Evolutionary conservation across 192 early-diverging fungal species (phyloP).

Genomic region (Endogone sp.): DNA sequence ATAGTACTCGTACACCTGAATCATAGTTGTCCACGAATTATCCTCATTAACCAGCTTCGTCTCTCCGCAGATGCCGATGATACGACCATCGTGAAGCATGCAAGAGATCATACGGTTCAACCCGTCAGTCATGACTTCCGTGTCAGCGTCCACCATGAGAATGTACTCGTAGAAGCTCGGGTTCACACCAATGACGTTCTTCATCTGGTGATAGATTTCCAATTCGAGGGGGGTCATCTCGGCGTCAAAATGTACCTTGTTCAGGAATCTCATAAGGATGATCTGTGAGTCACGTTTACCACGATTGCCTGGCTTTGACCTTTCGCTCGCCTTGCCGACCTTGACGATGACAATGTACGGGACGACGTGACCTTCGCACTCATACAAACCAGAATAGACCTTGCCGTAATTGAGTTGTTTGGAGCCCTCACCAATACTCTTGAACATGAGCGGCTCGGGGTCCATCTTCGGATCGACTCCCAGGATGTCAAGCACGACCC

Average conservation of each 20-base stretch:
- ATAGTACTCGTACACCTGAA: slow-evolving; percentile 94
- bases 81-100: slow-evolving; percentile 71
- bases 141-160: slow-evolving; percentile 81
- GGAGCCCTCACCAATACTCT: slow-evolving; percentile 86
- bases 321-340: slow-evolving; percentile 84
- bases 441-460: slow-evolving; percentile 78
- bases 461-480: slow-evolving; percentile 80
- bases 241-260: slow-evolving; percentile 85
- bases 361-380: slow-evolving; percentile 85
- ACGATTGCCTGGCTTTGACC: slow-evolving; percentile 87
- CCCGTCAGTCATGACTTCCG: slow-evolving; percentile 77
- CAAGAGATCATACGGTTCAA: slow-evolving; percentile 85
- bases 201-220: slow-evolving; percentile 96
- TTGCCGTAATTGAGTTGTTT: slow-evolving; percentile 94
- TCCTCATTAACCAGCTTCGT: slow-evolving; percentile 89
- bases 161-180: slow-evolving; percentile 75
- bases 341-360: slow-evolving; percentile 95
- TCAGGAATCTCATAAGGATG: slow-evolving; percentile 90
- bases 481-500: slow-evolving; percentile 88
- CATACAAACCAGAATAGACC: slow-evolving; percentile 95
- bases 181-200: slow-evolving; percentile 92
- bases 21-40: slow-evolving; percentile 92
- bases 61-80: slow-evolving; percentile 93
- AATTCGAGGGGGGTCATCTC: slow-evolving; percentile 93
- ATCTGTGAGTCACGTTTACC: slow-evolving; percentile 99